phyloP scores from a whole-genome alignment of 768 basidiomycete genomes.

The Daedalea quercina region DNA sequence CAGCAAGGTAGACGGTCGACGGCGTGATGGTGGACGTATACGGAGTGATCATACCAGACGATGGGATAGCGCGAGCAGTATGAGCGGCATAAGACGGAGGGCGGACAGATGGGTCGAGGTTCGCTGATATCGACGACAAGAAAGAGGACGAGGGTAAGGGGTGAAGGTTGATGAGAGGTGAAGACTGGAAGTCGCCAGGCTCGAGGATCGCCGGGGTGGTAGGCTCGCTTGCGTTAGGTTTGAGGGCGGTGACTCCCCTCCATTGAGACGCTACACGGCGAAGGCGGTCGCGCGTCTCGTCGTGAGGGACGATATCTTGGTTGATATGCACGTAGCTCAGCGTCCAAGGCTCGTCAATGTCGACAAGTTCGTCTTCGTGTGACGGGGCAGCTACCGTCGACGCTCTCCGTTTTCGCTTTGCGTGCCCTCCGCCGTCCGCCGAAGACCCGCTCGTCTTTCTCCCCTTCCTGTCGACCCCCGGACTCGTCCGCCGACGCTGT shows the following conservation, averaged over 20 bases:
- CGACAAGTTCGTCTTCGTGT: conserved; percentile 39
- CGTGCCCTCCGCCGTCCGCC: conserved; percentile 28
- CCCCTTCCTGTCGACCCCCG: conserved; percentile 30
- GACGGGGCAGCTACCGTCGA: conserved; percentile 27
- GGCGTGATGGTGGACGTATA: conserved; percentile 60
- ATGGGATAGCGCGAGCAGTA: conserved; percentile 49
- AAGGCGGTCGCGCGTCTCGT: conserved; percentile 41
- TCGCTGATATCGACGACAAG: conserved; percentile 27
- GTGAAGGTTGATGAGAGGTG: conserved; percentile 23
- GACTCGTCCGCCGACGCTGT: conserved; percentile 29
- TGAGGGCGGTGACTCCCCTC: conserved; percentile 61
- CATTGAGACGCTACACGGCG: conserved; percentile 56
- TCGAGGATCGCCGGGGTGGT: conserved; percentile 29
- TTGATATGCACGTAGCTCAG: conserved; percentile 39
- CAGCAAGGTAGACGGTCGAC: conserved; percentile 59
- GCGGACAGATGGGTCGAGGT: conserved; percentile 33
- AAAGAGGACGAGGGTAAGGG: conserved; percentile 26
- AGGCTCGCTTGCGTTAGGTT: conserved; percentile 9
- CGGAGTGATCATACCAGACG: conserved; percentile 53
- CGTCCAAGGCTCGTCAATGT: conserved; percentile 42
- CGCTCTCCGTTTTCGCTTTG: conserved; percentile 32
- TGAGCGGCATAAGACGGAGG: conserved; percentile 62
- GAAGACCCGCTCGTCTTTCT: conserved; percentile 29
- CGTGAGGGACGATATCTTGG: conserved; percentile 37
- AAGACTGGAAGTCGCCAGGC: conserved; percentile 18